These are phyloP conservation scores for Boletus tomentosulus DNA, from an alignment of 768 basidiomycete species.

Conservation along the genomic window DNA sequence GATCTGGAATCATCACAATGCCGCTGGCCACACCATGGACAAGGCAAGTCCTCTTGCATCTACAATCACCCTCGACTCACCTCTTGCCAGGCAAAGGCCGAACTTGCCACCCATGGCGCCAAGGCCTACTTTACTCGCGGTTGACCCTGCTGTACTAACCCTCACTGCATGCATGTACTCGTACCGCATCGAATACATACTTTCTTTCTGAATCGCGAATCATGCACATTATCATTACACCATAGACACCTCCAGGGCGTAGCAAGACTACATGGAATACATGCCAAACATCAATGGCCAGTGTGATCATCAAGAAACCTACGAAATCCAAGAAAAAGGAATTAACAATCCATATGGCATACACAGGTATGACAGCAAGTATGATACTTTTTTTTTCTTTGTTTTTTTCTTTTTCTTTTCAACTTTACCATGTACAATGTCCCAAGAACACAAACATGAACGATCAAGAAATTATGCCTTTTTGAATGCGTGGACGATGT, in stretches of 20 bases:
- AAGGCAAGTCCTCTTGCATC: conserved; percentile 48
- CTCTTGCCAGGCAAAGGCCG: conserved; percentile 65
- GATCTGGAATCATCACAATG: conserved; percentile 76
- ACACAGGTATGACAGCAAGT: conserved; percentile 12
- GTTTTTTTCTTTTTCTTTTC: conserved; percentile 5
- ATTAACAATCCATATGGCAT: conserved; percentile 67
- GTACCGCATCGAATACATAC: conserved; percentile 6
- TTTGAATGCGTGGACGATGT: conserved; percentile 55
- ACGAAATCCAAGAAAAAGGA: conserved; percentile 63
- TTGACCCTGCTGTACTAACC: conserved; percentile 32
- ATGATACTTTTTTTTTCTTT: conserved; percentile 27
- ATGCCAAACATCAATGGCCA: conserved; percentile 1
- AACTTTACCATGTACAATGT: conserved; percentile 17
- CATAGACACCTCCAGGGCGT: conserved; percentile 3
- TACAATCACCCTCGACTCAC: conserved; percentile 5
- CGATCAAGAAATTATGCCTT: conserved; percentile 12
- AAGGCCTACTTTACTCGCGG: conserved; percentile 86
- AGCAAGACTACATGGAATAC: conserved; percentile 3
- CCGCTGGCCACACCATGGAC: conserved; percentile 84
- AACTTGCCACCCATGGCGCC: conserved; percentile 79
- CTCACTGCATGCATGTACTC: conserved; percentile 17
- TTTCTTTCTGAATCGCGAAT: background rate
- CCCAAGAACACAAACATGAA: conserved; percentile 7
- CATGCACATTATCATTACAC: conserved; percentile 16
- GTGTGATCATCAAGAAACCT: conserved; percentile 11